Conservation (phyloP, 1,284 basidiomycete species). For the Anthracocystis panici-leucophaei region DNA sequence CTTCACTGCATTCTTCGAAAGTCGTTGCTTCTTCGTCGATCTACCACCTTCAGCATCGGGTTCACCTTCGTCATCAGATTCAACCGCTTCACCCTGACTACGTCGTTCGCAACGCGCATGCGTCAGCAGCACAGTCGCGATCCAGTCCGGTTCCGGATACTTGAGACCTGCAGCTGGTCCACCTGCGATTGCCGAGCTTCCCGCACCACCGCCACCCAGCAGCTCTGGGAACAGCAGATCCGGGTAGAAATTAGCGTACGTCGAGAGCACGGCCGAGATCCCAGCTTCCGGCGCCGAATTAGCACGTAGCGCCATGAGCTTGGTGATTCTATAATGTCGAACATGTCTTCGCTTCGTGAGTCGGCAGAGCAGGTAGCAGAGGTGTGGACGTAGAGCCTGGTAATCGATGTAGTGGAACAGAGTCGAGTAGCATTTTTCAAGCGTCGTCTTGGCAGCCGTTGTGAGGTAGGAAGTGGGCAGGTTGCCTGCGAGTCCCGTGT, state of each 20-base stretch:
- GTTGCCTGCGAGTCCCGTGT: conserved; percentile 22
- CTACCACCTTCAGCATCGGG: conserved; percentile 6
- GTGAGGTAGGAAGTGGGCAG: conserved; percentile 52
- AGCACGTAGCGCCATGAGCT: conserved; percentile 48
- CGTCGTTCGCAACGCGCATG: conserved; percentile 38
- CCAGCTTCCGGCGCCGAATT: conserved; percentile 37
- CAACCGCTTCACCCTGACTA: conserved; percentile 25
- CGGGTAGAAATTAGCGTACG: conserved; percentile 56
- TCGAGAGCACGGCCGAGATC: conserved; percentile 48
- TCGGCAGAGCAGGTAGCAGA: conserved; percentile 54
- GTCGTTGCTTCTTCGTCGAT: conserved; percentile 24
- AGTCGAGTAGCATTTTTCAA: conserved; percentile 50
- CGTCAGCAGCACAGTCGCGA: conserved; percentile 32
- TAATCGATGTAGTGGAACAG: conserved; percentile 61
- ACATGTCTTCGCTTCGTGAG: conserved; percentile 51
- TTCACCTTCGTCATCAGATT: conserved; percentile 38
- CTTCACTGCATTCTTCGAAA: conserved; percentile 23
- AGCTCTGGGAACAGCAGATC: conserved; percentile 56
- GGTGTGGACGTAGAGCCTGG: conserved; percentile 42
- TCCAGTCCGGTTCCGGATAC: conserved; percentile 51
- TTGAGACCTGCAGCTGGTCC: conserved; percentile 37
- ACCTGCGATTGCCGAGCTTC: conserved; percentile 30
- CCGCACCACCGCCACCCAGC: conserved; percentile 29
- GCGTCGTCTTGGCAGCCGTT: conserved; percentile 27
- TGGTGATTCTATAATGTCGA: conserved; percentile 54